Base-by-base conservation (phyloP, 2,329 filamentous ascomycete genomes). In the Fusarium camptoceras region DNA sequence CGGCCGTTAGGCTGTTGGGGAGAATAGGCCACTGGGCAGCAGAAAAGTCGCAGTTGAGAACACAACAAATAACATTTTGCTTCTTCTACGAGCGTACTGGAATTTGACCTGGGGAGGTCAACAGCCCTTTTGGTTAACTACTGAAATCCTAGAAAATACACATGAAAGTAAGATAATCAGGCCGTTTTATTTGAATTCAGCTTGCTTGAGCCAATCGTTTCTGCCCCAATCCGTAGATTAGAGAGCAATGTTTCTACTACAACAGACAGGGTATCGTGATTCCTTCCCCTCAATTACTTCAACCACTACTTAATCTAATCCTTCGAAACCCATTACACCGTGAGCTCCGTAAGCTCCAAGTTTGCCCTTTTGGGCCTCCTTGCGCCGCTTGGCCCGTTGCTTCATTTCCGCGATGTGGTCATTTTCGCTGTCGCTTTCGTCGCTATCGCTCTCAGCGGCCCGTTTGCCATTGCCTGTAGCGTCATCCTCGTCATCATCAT, bases 271-370 rank as follows among this genome's bases (percentile, higher is more conserved):
- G 68, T 70, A 70, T 70, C 68, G 49, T 8, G 9, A 30, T 24
- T 49, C 4, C 22, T 15, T 39, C 22, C 34, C 31, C 18, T 37
- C 10, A n/a, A 37, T n/a, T 37, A 6, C 34, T 37, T 37, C 34
- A 37, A 37, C 3, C 34, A 37, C 34, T 30, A 24, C 41, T 68
- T 65, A 85, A 60, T 85, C 84, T 68, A 86, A 61, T 10, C 81
- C 84, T 15, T 83, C 81, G 63, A 87, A 86, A 8, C 81, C 82
- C 68, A 86, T 73, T n/a, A 87, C 80, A 50, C 85, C 85, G 46
- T 87, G 84, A 5, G 84, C 83, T 22, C 85, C 85, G 78, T 82
- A 83, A 15, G 83, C 83, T 5, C 84, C 85, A 8, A 86, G 77
- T 53, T 83, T 83, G 55, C 67, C 79, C 46, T 72, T 79, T 65